A percentile compares a stretch with the other conserved stretches of the same genome.
These are phyloP conservation scores for Stephania cephalantha DNA, from an alignment of 164 flowering plant species.

Conservation along the genomic window DNA sequence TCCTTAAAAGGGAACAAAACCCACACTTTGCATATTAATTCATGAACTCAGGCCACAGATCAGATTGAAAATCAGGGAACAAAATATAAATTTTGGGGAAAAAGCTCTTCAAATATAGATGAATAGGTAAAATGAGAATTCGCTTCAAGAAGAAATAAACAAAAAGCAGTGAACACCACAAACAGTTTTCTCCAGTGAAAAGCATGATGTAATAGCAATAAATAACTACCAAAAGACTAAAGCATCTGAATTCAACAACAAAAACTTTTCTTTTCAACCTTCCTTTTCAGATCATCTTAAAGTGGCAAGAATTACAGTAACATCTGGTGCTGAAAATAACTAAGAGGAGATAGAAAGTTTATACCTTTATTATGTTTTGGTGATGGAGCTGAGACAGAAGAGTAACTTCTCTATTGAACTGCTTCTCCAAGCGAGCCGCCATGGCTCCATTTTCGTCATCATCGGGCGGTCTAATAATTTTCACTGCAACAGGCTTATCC, in stretches of 20 bases:
- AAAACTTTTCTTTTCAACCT: neutral
- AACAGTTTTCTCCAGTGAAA: no score
- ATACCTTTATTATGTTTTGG: slow-evolving; percentile 72
- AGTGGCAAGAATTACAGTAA: neutral
- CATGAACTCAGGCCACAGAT: no score
- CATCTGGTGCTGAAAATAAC: neutral
- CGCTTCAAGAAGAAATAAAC: neutral
- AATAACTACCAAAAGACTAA: neutral
- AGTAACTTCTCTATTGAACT: slow-evolving; percentile 63
- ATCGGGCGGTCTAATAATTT: slow-evolving; percentile 66
- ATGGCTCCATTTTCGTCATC: slow-evolving; percentile 67
- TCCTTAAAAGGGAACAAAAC: no score
- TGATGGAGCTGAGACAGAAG: slow-evolving; percentile 69
- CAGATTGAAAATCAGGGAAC: no score
- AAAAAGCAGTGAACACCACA: neutral
- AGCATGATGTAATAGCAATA: neutral
- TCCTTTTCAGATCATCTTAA: neutral
- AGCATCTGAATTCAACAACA: neutral
- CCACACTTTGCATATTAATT: no score
- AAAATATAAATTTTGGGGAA: no score
- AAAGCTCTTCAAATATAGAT: no score
- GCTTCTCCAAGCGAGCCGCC: slow-evolving; percentile 59
- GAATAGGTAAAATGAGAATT: no score
- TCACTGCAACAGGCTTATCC: slow-evolving; percentile 74
- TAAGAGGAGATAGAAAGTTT: neutral